Conservation (phyloP, 2,329 filamentous ascomycete species). For the Penicillium polonicum region DNA sequence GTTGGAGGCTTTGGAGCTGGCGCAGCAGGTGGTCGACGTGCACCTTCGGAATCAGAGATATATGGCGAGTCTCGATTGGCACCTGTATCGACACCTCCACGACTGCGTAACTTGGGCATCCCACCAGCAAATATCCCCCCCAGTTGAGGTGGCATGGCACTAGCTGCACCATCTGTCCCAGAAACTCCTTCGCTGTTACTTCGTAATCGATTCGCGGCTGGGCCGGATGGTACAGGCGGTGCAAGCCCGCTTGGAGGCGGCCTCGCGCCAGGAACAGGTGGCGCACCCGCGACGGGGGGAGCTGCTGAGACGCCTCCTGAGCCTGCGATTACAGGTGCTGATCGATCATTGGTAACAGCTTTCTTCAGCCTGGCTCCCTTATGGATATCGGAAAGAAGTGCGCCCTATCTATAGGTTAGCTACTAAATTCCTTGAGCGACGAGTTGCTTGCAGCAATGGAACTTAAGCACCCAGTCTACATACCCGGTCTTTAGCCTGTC, state of each 20-base stretch:
- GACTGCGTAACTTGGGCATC: constrained; percentile 93
- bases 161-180: constrained; percentile 45
- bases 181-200: constrained; percentile 72
- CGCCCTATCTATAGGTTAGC: constrained; percentile 60
- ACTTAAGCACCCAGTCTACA: constrained; percentile 32
- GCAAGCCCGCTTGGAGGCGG: constrained; percentile 25
- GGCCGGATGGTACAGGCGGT: constrained; percentile 52
- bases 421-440: not conserved
- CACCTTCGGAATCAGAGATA: constrained; percentile 71
- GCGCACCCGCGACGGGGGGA: constrained; percentile 69
- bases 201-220: constrained; percentile 61
- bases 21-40: constrained; percentile 52
- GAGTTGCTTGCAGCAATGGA: not conserved
- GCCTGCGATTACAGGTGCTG: constrained; percentile 68
- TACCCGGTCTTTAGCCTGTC: constrained; percentile 62
- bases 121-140: constrained; percentile 87
- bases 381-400: constrained; percentile 80
- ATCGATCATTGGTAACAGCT: constrained; percentile 86
- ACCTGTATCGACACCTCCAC: constrained; percentile 75
- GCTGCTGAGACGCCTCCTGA: constrained; percentile 57
- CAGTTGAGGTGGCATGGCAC: constrained; percentile 66
- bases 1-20: constrained; percentile 56
- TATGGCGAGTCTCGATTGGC: constrained; percentile 71
- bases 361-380: constrained; percentile 82
- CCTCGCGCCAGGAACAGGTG: constrained; percentile 66